Base-by-base conservation (phyloP, 352 stramenopile genomes). In the Globisporangium viniferum region DNA sequence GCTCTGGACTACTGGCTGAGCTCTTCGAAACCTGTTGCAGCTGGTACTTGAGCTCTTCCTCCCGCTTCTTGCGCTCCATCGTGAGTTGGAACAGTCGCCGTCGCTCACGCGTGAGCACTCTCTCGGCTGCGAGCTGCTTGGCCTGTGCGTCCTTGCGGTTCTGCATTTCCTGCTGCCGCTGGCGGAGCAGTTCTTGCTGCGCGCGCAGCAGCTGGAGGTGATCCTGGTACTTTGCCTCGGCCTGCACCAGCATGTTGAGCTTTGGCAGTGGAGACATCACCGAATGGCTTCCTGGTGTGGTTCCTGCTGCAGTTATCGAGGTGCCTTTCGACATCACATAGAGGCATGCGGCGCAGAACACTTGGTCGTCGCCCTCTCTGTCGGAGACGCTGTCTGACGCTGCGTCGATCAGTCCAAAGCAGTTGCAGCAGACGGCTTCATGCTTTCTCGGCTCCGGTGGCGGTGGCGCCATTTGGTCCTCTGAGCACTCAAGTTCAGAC, bases 211-310 rank as follows among this genome's bases (percentile, higher is more conserved):
- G 31, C 54, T 78, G 59, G 5, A 91, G 62, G 61, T 91, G 82
- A 22, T 80, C 73, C 27, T 87, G 75, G 49, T 81, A 87, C 65
- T 83, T 82, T 29, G 77, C 79, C 55, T 91, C 79, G 2, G 75
- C 80, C 60, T 86, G 81, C 54, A 87, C 73, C 5, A 91, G 73
- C 15, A 77, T 57, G 58, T 71, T 82, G 24, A 89, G 67, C 49
- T 84, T 89, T 2, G 82, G 73, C 56, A 88, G 57, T 5, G 79
- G 62, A 20, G 74, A 81, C 51, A 33, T 24, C 14, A 57, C 53
- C 29, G 61, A 44, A 29, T 60, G 5, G 14, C 33, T 59, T 39
- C 36, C 35, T 62, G 29, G 18, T 36, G 39, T 20, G 56, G 51
- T 56, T 5, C 29, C 15, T 1, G 64, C 48, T 20, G 63, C 49